Base-by-base conservation (phyloP, 2,329 filamentous ascomycete species). In the Penicillium sp. region DNA sequence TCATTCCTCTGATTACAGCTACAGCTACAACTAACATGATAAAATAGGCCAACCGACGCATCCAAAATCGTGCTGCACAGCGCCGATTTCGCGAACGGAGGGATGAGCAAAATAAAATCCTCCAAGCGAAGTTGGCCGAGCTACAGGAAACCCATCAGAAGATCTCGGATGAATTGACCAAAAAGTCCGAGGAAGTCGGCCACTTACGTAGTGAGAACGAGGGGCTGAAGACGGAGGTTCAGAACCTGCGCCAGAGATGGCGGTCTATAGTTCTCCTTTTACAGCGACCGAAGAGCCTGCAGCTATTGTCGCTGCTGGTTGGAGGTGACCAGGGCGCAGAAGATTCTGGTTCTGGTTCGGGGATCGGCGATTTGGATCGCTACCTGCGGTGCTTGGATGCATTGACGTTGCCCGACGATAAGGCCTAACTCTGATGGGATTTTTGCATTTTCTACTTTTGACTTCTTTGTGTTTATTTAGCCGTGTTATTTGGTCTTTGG, bases 41-140 rank as follows among this genome's bases (percentile, higher is more conserved):
- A 3, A 10, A 13, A 9, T 5, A 53, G 51, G 33, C 15, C 51
- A 53, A 53, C 33, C 51, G 51, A 40, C 51, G 51, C 10, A 37
- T 53, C 12, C 51, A 53, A 24, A 53, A 53, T 40, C 51, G 51
- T 13, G 51, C 51, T 9, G 51, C 51, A 24, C 51, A 53, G 51
- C 51, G 51, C 2, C 51, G 51, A 37, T 53, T 53, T 19, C 51
- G 51, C 19, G 51, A 53, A 53, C 51, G 51, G 9, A 35, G 35
- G 2, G 30, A 19, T 26, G 51, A 53, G 19, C 51, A 53, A 26
- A 38, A 40, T 24, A 38, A 53, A 28, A 15, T 53, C 35, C 51
- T 53, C 22, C 51, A 53, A 33, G 22, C n/a, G 1, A 35, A 53
- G 12, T 17, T 53, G 15, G 19, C 22, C 4, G 51, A 53, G 8